Evolutionary conservation across 2,329 filamentous ascomycete genomes (phyloP).

Genomic region (Huntiella moniliformis): DNA sequence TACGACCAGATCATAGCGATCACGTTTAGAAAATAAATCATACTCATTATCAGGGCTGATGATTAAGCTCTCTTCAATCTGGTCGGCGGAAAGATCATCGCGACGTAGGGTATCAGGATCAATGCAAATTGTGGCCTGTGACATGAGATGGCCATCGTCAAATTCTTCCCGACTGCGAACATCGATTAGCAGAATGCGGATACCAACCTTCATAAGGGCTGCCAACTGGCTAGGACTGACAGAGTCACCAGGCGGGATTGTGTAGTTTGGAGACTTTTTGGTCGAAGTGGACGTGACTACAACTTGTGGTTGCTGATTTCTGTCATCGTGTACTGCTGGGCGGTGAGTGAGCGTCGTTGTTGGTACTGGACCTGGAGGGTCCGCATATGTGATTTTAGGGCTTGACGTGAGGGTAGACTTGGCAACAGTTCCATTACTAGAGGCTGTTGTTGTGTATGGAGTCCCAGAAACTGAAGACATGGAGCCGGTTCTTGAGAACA

Average conservation of each 20-base stretch:
- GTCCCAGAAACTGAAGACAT: conserved; percentile 6
- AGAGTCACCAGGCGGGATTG: conserved; percentile 33
- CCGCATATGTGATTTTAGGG: too few species aligned
- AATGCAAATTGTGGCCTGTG: conserved; percentile 69
- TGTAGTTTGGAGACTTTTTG: conserved; percentile 15
- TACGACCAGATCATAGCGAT: conserved; percentile 71
- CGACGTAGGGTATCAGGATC: conserved; percentile 59
- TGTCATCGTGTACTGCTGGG: too few species aligned
- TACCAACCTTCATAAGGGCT: conserved; percentile 38
- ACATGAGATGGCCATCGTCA: conserved; percentile 76
- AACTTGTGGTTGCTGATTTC: not conserved
- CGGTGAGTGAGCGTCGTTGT: too few species aligned
- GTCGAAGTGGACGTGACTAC: not conserved
- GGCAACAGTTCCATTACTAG: not conserved
- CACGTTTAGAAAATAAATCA: conserved; percentile 48
- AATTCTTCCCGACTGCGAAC: conserved; percentile 63
- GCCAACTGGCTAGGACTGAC: conserved; percentile 55
- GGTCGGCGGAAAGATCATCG: conserved; percentile 42
- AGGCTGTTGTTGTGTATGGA: not conserved
- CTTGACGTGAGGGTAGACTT: too few species aligned
- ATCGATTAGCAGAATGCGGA: conserved; percentile 68
- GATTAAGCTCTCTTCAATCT: conserved; percentile 49
- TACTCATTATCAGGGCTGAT: conserved; percentile 59
- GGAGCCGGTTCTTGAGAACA: conserved; percentile 42
- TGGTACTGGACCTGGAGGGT: too few species aligned